Conservation (phyloP, 2,329 filamentous ascomycete species). For the Microdochium paspali region DNA sequence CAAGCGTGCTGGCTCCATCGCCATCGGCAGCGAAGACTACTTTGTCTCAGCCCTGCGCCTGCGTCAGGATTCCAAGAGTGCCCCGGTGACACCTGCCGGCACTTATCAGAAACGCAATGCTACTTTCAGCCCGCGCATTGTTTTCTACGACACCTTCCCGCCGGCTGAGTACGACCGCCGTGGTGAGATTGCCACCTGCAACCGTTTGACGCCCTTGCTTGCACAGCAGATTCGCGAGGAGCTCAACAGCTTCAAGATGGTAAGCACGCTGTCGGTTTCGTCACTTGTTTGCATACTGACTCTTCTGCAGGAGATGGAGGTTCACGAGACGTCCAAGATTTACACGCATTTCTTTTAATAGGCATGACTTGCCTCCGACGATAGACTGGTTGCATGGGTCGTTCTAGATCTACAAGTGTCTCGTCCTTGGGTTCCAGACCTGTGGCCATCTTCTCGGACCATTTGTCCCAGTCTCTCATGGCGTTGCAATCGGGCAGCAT, state of each 20-base stretch:
- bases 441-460: constrained; percentile 17
- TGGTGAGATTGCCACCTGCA: constrained; percentile 95
- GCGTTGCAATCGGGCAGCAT: constrained; percentile 46
- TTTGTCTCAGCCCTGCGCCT: constrained; percentile 72
- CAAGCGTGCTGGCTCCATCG: constrained; percentile 58
- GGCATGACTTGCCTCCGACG: constrained; percentile 21
- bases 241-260: constrained; percentile 99
- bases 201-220: constrained; percentile 90
- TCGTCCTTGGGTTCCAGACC: constrained; percentile 13
- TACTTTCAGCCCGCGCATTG: constrained; percentile 83
- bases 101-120: constrained; percentile 47
- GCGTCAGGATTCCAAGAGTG: constrained; percentile 67
- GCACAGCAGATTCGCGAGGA: constrained; percentile 99
- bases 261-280: constrained; percentile 34
- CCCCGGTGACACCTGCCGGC: constrained; percentile 67
- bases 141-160: constrained; percentile 96
- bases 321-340: constrained; percentile 96
- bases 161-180: constrained; percentile 91
- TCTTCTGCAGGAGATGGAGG: constrained; percentile 99
- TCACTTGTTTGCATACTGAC: too few species aligned
- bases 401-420: constrained; percentile 17
- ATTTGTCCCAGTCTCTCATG: constrained; percentile 13
- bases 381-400: constrained; percentile 16
- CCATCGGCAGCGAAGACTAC: constrained; percentile 79
- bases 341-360: constrained; percentile 99